These are phyloP conservation scores for Ceriops zippeliana DNA, from an alignment of 345 rosid genomes.

Conservation along the genomic window DNA sequence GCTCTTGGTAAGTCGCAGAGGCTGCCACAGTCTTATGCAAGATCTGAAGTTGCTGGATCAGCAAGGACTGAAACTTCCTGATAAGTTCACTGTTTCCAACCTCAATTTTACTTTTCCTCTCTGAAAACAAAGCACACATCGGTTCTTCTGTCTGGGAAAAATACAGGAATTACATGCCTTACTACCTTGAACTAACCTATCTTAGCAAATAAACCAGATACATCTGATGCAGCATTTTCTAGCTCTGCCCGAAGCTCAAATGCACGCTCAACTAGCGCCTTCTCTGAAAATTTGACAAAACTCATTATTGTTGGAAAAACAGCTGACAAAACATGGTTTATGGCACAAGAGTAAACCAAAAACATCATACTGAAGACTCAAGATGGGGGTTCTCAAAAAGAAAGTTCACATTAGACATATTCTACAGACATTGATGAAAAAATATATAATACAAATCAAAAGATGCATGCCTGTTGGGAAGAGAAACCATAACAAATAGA, in stretches of 20 bases:
- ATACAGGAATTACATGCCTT: neutral
- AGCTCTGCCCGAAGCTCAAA: conserved; percentile 79
- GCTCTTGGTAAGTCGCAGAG: conserved; percentile 87
- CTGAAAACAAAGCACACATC: conserved; percentile 42
- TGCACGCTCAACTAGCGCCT: conserved; percentile 76
- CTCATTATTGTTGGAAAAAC: conserved; percentile 13
- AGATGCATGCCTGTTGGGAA: no score
- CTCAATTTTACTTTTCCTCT: conserved; percentile 91
- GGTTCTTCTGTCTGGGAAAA: conserved; percentile 33
- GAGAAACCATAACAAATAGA: neutral
- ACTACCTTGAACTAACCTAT: conserved; percentile 44
- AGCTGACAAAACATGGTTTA: conserved; percentile 1
- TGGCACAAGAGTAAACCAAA: neutral
- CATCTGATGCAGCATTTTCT: conserved; percentile 84
- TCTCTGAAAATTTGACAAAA: conserved; percentile 33
- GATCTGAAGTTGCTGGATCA: conserved; percentile 78
- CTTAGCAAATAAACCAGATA: conserved; percentile 79
- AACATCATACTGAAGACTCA: neutral
- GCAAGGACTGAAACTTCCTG: conserved; percentile 71
- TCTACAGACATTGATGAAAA: no score
- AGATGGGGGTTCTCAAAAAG: neutral
- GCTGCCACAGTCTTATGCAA: conserved; percentile 84
- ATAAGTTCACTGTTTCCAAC: conserved; percentile 71
- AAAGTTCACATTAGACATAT: neutral
- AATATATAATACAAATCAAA: no score